phyloP scores from a whole-genome alignment of 805 yeast genomes.

The Wickerhamomyces bisporus region DNA sequence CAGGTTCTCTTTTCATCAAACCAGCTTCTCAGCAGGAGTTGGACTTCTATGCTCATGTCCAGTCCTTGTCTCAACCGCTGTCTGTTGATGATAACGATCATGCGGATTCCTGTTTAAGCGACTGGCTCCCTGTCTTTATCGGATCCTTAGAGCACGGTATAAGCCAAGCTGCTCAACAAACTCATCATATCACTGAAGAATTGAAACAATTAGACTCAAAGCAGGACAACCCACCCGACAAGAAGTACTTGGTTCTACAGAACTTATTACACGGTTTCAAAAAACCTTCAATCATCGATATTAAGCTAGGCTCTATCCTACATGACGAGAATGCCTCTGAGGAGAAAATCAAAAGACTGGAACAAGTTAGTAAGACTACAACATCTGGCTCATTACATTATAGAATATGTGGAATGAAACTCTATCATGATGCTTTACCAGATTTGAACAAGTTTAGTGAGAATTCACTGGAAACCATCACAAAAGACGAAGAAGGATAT shows the following conservation, averaged over 20 bases:
- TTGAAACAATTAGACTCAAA: slow-evolving; percentile 7
- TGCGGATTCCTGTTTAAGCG: slow-evolving; percentile 31
- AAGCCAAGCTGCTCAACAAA: slow-evolving; percentile 22
- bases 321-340: slow-evolving; percentile 55
- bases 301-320: slow-evolving; percentile 71
- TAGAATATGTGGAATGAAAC: slow-evolving; percentile 86
- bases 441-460: slow-evolving; percentile 9
- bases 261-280: slow-evolving; percentile 59
- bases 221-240: slow-evolving; percentile 6
- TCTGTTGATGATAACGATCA: slow-evolving; percentile 22
- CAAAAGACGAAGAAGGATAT: slow-evolving; percentile 34
- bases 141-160: slow-evolving; percentile 54
- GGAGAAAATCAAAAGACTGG: slow-evolving; percentile 60
- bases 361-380: slow-evolving; percentile 59
- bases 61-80: slow-evolving; percentile 14
- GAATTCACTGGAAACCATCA: slow-evolving; percentile 7
- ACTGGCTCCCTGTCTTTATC: slow-evolving; percentile 61
- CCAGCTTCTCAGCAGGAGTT: slow-evolving; percentile 60
- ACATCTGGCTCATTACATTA: slow-evolving; percentile 76
- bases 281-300: slow-evolving; percentile 72
- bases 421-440: slow-evolving; percentile 27
- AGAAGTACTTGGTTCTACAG: slow-evolving; percentile 57
- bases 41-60: slow-evolving; percentile 56
- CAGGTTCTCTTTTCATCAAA: slow-evolving; percentile 71
- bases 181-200: slow-evolving; percentile 21